phyloP scores from a whole-genome alignment of 352 stramenopile genomes.

The Pythium insidiosum region DNA sequence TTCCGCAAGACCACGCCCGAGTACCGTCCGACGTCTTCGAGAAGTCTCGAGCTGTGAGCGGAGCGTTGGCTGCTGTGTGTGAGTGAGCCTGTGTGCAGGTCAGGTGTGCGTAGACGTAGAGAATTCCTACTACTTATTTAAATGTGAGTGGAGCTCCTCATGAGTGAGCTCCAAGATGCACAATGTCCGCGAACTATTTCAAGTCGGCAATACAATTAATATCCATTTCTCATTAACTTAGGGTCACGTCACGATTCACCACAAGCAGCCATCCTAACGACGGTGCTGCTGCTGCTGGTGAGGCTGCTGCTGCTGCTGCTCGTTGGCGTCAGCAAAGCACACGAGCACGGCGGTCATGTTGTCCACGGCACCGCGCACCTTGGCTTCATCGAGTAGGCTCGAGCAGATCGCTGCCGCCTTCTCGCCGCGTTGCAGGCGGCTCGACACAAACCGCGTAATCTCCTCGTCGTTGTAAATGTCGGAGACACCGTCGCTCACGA shows the following conservation, averaged over 20 bases:
- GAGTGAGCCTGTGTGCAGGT: too few relatives aligned
- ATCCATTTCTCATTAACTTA: neutral
- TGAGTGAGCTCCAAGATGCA: too few relatives aligned
- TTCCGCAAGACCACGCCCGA: constrained; percentile 35
- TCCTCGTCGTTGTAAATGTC: constrained; percentile 71
- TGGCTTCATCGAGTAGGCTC: constrained; percentile 58
- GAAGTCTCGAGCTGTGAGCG: constrained; percentile 43
- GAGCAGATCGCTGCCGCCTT: constrained; percentile 50
- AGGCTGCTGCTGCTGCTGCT: neutral
- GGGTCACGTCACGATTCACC: neutral
- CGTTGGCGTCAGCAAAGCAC: constrained; percentile 31
- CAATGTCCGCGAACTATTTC: neutral
- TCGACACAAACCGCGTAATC: constrained; percentile 50
- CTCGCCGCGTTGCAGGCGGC: constrained; percentile 32
- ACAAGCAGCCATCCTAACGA: neutral
- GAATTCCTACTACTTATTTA: too few relatives aligned
- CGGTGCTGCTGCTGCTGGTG: constrained; percentile 5
- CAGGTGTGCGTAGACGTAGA: too few relatives aligned
- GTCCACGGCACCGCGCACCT: constrained; percentile 60
- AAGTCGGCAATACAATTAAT: neutral
- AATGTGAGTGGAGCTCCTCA: too few relatives aligned
- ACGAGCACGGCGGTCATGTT: constrained; percentile 82
- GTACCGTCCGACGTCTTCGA: constrained; percentile 13
- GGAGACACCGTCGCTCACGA: constrained; percentile 70
- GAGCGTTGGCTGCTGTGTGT: too few relatives aligned